These are phyloP conservation scores for Lachnellula hyalina DNA, from an alignment of 2,329 filamentous ascomycete genomes.

Conservation along the genomic window DNA sequence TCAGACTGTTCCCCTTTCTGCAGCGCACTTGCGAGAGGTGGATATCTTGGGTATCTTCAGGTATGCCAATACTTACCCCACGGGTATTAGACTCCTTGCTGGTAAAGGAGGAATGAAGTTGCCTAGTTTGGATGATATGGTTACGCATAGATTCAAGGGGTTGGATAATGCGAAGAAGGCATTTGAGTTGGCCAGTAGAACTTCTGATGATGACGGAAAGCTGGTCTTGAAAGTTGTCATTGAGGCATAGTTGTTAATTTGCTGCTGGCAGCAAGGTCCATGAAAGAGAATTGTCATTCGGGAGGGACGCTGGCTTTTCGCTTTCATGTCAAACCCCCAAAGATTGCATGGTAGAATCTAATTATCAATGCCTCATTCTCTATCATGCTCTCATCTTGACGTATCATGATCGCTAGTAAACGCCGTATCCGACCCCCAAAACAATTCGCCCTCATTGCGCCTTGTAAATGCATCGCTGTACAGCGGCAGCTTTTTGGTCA, in stretches of 20 bases:
- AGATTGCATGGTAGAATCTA: no score
- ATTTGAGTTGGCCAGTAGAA: conserved; percentile 66
- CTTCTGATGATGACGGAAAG: conserved; percentile 60
- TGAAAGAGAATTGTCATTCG: no score
- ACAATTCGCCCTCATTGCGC: conserved; percentile 10
- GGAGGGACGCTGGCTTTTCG: no score
- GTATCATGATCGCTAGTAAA: conserved; percentile 15
- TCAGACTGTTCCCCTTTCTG: conserved; percentile 67
- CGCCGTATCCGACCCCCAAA: conserved; percentile 14
- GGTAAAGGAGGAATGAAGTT: conserved; percentile 41
- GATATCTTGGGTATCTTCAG: conserved; percentile 75
- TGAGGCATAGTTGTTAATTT: conserved; percentile 37
- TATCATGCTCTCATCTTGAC: conserved; percentile 9
- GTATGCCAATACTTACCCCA: conserved; percentile 70
- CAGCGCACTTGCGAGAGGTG: conserved; percentile 68
- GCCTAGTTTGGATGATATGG: conserved; percentile 62
- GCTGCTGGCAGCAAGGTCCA: not conserved
- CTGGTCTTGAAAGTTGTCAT: conserved; percentile 69
- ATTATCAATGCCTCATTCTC: not conserved
- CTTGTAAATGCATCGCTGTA: conserved; percentile 13
- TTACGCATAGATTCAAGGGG: conserved; percentile 68
- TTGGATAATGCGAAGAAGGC: conserved; percentile 56
- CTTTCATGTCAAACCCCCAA: no score
- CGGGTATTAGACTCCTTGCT: conserved; percentile 59
- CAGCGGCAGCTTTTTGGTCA: not conserved